phyloP scores from a whole-genome alignment of 2,329 filamentous ascomycete species.

The Cadophora sp. region DNA sequence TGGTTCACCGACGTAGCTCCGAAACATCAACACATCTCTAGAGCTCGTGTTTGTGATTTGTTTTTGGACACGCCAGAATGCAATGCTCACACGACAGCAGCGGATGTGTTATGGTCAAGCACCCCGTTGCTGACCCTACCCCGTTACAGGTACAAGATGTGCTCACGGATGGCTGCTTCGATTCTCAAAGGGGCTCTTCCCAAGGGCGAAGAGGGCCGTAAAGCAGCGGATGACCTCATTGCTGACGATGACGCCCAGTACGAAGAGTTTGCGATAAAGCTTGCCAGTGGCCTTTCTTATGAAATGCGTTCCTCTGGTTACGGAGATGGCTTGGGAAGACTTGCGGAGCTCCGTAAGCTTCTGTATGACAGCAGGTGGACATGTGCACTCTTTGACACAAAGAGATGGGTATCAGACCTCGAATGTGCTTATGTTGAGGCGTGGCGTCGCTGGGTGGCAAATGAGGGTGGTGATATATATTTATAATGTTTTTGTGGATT shows the following conservation, averaged over 20 bases:
- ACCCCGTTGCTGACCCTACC: conserved; percentile 91
- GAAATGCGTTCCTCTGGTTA: conserved; percentile 50
- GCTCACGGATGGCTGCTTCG: conserved; percentile 94
- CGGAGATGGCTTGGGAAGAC: conserved; percentile 67
- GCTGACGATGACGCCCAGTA: conserved; percentile 82
- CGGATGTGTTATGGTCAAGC: conserved; percentile 94
- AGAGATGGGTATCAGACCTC: conserved; percentile 87
- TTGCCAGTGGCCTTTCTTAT: conserved; percentile 72
- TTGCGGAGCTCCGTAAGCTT: conserved; percentile 80
- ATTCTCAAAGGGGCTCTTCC: conserved; percentile 91
- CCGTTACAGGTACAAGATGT: conserved; percentile 98
- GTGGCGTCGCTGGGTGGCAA: conserved; percentile 86
- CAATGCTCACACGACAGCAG: conserved; percentile 96
- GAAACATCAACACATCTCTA: conserved; percentile 91
- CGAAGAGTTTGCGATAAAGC: conserved; percentile 74
- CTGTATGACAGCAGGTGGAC: conserved; percentile 85
- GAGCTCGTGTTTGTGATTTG: conserved; percentile 89
- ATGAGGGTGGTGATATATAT: conserved; percentile 92
- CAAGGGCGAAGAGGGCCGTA: conserved; percentile 67
- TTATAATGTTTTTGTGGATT: conserved; percentile 49
- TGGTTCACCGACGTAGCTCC: conserved; percentile 97
- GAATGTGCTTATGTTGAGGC: conserved; percentile 88
- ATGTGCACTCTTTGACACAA: conserved; percentile 90
- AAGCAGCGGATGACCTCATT: conserved; percentile 77
- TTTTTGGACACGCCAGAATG: conserved; percentile 98